phyloP scores from a whole-genome alignment of 2,329 filamentous ascomycete species.

The Oidium heveae region DNA sequence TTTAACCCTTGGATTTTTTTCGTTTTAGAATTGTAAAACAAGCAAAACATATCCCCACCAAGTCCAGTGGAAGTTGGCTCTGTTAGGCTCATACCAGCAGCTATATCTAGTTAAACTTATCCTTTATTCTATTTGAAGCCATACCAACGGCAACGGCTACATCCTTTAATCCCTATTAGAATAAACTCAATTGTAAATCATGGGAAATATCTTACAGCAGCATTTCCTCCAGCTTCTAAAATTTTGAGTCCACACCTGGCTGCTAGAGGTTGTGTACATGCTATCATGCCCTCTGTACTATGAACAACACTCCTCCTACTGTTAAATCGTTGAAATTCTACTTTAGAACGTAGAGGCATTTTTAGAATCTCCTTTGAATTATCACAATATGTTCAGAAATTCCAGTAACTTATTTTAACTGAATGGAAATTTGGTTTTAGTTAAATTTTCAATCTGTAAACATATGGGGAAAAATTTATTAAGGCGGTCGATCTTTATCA shows the following conservation, averaged over 20 bases:
- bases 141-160: conserved; percentile 79
- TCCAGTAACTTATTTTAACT: no score
- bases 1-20: conserved; percentile 71
- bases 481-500: no score
- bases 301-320: conserved; percentile 81
- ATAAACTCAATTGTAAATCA: conserved; percentile 2
- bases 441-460: no score
- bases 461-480: no score
- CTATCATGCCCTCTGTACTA: conserved; percentile 74
- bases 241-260: conserved; percentile 69
- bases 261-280: conserved; percentile 73
- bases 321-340: conserved; percentile 36
- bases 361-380: no score
- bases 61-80: conserved; percentile 87
- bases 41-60: conserved; percentile 89
- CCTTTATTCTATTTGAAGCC: conserved; percentile 9
- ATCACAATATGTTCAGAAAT: no score
- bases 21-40: conserved; percentile 68
- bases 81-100: conserved; percentile 77
- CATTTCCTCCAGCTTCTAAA: conserved; percentile 73
- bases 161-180: conserved; percentile 29
- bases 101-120: conserved; percentile 18
- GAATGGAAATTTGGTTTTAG: no score
- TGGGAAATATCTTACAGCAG: conserved; percentile 36
- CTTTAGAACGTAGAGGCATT: no score